Base-by-base conservation (phyloP, 208 protist genomes). In the Crithidia thermophila region DNA sequence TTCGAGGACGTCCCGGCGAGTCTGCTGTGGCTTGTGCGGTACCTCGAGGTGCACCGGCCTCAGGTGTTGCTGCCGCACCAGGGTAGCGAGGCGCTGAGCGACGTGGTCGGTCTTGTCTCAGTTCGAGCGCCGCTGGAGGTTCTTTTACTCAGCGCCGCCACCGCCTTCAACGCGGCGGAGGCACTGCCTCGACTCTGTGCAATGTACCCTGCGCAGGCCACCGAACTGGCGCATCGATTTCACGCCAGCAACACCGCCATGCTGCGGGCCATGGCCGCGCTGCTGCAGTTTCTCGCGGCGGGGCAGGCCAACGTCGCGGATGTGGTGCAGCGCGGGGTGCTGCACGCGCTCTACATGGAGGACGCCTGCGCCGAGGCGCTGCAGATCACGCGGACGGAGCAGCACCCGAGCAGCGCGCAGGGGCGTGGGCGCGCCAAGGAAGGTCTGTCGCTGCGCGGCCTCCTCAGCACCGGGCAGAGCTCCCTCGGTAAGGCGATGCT, bases 341-440 rank as follows among this genome's bases (percentile, higher is more conserved):
- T 75, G 21, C 71, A 81, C 23, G 50, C 91, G 9, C 33, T 96
- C 20, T 91, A 87, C 62, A 42, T 96, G 2, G 82, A 85, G 33
- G 53, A 72, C 7, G 75, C 81, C 0, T 88, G 80, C 16, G 55
- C 79, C 8, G 67, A 79, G 34, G 66, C 58, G 27, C 74, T 94
- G 36, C 91, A 94, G 75, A 67, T 96, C 33, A 78, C 75, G n/a
- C 86, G 91, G 10, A 75, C 73, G 18, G 91, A 96, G 45, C 47
- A 37, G 16, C 91, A 96, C 72, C 91, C 91, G 39, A 92, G 86
- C 72, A 81, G 78, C 45, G 84, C 75, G 36, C 88, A 94, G 42
- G 83, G 85, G 3, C 78, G 89, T 23, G 83, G 88, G n/a, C 55
- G 77, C 1, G 62, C 83, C 10, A 96, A 96, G 64, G 91, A 96